Conservation (phyloP, 129 eudicot species). For the Artemisia annua region DNA sequence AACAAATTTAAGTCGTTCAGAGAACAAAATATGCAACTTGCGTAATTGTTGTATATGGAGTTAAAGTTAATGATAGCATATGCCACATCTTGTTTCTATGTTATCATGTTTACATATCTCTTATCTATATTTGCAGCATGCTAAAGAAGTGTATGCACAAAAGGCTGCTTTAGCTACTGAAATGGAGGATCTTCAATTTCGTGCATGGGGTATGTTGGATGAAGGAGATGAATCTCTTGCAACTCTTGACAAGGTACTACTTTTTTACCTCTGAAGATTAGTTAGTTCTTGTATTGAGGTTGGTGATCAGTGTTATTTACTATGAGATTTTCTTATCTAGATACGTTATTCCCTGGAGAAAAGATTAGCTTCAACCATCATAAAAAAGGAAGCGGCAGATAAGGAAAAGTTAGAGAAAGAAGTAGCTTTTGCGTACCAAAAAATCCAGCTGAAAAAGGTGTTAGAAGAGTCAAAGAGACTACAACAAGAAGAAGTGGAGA, state of each 20-base stretch:
- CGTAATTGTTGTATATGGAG: background rate
- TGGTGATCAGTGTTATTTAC: background rate
- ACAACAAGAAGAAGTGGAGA: conserved; percentile 60
- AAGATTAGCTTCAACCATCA: conserved; percentile 10
- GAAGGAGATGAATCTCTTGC: conserved; percentile 57
- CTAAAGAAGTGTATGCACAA: conserved; percentile 68
- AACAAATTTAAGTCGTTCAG: background rate
- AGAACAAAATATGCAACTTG: background rate
- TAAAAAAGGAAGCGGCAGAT: conserved; percentile 43
- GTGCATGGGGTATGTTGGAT: conserved; percentile 52
- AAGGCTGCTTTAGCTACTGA: conserved; percentile 62
- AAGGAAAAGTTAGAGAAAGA: conserved; percentile 49
- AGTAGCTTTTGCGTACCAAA: conserved; percentile 43
- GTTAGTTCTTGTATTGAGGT: background rate
- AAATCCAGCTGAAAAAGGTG: conserved; percentile 46
- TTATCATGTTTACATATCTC: background rate
- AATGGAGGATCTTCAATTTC: conserved; percentile 62
- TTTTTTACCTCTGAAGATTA: background rate
- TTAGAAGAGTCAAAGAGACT: conserved; percentile 48
- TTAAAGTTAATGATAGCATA: background rate
- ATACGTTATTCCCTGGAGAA: conserved; percentile 47
- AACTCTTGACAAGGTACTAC: conserved; percentile 56
- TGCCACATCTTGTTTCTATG: background rate
- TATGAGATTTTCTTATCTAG: conserved; percentile 28
- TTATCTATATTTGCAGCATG: conserved; percentile 45